Percentiles rank a stretch among this genome's conserved stretches.
Evolutionary conservation across 805 yeast genomes (phyloP).

Genomic region (Lipomyces anomalus): DNA sequence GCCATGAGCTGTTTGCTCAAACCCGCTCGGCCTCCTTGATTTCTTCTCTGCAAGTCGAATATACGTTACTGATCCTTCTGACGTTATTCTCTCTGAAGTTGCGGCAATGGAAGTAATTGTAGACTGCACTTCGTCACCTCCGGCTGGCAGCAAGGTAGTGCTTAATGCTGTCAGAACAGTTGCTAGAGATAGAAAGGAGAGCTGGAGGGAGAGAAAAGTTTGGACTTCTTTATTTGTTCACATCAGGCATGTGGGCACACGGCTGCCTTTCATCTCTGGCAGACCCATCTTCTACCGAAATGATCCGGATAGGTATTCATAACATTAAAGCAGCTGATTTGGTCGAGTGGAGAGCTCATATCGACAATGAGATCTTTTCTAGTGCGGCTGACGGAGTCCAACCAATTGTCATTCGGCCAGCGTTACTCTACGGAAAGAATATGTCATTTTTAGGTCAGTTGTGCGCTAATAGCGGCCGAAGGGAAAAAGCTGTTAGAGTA

Average conservation of each 20-base stretch:
- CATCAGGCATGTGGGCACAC: background rate
- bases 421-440: background rate
- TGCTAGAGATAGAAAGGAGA: background rate
- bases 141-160: background rate
- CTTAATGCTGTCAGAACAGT: background rate
- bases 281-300: background rate
- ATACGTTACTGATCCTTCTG: background rate
- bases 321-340: too few species aligned
- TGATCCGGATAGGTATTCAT: too few species aligned
- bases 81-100: background rate
- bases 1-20: too few species aligned
- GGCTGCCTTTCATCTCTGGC: background rate
- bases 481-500: background rate
- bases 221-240: background rate
- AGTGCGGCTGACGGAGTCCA: background rate
- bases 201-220: background rate
- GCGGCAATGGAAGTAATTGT: background rate
- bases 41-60: too few species aligned
- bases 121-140: background rate
- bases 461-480: background rate
- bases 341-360: background rate
- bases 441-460: background rate
- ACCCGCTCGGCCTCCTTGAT: too few species aligned
- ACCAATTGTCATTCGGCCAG: background rate
- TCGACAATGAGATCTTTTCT: background rate